Evolutionary conservation across 257 asterid genomes (phyloP), one percentile per base, ranked within the genome.

Genomic region (Haberlea rhodopensis): DNA sequence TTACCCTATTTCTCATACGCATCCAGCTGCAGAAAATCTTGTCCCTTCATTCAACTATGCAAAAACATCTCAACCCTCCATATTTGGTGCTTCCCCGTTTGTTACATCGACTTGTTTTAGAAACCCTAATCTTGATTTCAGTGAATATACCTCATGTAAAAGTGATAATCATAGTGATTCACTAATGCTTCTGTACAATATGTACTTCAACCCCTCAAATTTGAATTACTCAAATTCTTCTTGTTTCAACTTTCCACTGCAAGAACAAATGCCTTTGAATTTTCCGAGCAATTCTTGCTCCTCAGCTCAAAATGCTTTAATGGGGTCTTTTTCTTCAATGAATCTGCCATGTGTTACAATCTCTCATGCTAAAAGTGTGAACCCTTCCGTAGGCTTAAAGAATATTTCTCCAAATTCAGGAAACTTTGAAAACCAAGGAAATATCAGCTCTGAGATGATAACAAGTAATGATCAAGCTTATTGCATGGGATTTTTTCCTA

Each of bases 1-100:
- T 0, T 88, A 91, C 80, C 91, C 98, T 8, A 65, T 71, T 23
- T 31, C 87, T 16, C 80, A 79, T 56, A 57, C 60, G 45, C 16
- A 3, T 25, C 62, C 59, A 9, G 4, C 68, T 0, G 22, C 74
- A 3, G 81, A 74, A 5, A 54, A 59, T 70, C 79, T 76, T 52
- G 15, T 72, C 64, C 78, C 87, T 68, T 54, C 87, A 0, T 76
- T 68, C 54, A 37, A 32, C 60, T 79, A 45, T 68, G 16, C 31
- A 1, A 84, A 73, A 65, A 58, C 84, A 45, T 76, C 86, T 4
- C 76, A 71, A 25, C 73, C 77, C 11, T 57, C 87, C 43, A 37
- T 77, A 43, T 63, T 63, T 13, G 57, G 55, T 2, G 60, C 74
- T 37, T 70, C 56, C 23, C 82, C 54, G 2, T 70, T 45, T 26